These are phyloP conservation scores for Ormosia emarginata DNA, from an alignment of 306 rosid genomes.

Conservation along the genomic window DNA sequence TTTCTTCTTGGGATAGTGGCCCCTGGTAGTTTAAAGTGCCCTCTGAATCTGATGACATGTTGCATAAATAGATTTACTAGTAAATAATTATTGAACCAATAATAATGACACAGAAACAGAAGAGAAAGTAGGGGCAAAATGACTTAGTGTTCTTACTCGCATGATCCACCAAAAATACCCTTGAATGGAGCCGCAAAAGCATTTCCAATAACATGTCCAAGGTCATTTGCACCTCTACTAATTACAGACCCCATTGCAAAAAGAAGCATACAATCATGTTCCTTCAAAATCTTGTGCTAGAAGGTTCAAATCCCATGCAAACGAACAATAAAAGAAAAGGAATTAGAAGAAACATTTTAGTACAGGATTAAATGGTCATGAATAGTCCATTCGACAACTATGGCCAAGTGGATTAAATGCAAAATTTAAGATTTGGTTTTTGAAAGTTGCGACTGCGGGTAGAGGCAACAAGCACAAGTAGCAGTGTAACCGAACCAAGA, in stretches of 20 bases:
- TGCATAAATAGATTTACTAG: too few species aligned
- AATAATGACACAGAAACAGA: neutral
- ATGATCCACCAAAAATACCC: conserved; percentile 36
- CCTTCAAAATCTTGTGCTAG: neutral
- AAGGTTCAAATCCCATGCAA: neutral
- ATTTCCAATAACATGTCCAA: conserved; percentile 36
- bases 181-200: conserved; percentile 39
- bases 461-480: too few species aligned
- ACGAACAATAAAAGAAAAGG: neutral
- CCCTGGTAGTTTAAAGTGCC: too few species aligned
- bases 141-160: conserved; percentile 29
- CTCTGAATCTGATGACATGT: too few species aligned
- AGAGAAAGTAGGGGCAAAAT: neutral
- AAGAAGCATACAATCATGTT: neutral
- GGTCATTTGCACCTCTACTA: conserved; percentile 31
- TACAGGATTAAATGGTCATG: neutral
- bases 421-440: neutral
- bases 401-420: neutral
- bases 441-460: too few species aligned
- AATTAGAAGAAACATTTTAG: neutral
- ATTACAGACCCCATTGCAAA: conserved; percentile 37
- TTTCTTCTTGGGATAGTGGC: too few species aligned
- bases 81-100: neutral
- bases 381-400: neutral
- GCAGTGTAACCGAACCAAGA: too few species aligned